These are phyloP conservation scores for Boletus pseudopeckii DNA, from an alignment of 768 basidiomycete genomes.

Conservation along the genomic window DNA sequence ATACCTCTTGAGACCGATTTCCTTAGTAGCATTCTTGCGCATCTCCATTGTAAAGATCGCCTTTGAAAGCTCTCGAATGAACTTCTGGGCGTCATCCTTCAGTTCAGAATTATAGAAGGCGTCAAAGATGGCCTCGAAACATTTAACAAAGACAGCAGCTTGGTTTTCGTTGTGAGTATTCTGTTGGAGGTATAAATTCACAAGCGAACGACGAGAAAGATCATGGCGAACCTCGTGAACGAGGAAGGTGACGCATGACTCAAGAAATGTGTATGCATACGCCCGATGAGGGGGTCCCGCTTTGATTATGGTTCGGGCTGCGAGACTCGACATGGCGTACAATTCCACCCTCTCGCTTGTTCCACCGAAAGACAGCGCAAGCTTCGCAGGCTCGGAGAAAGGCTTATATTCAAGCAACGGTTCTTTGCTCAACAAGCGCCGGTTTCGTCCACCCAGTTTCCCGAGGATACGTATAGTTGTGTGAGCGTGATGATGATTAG, in stretches of 20 bases:
- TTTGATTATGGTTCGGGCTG: constrained; percentile 58
- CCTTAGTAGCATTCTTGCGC: constrained; percentile 52
- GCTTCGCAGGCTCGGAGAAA: constrained; percentile 65
- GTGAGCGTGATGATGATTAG: constrained; percentile 85
- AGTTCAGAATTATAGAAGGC: constrained; percentile 68
- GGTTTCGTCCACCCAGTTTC: constrained; percentile 92
- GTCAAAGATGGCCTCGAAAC: constrained; percentile 76
- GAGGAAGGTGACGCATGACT: constrained; percentile 65
- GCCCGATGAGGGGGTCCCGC: constrained; percentile 39
- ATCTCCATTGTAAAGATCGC: constrained; percentile 76
- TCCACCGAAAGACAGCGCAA: constrained; percentile 73
- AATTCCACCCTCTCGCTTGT: constrained; percentile 62
- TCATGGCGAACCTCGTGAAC: constrained; percentile 63
- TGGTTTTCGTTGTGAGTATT: constrained; percentile 69
- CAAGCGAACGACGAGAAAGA: neutral
- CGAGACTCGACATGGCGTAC: constrained; percentile 60
- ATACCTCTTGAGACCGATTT: constrained; percentile 48
- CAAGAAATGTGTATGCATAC: constrained; percentile 66
- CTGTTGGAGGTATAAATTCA: constrained; percentile 36
- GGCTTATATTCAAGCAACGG: constrained; percentile 69
- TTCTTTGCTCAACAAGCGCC: constrained; percentile 79
- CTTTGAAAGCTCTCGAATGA: constrained; percentile 64
- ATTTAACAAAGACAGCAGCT: constrained; percentile 66
- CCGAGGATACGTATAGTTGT: constrained; percentile 95
- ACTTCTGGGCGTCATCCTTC: constrained; percentile 64